Conservation (phyloP, 1,284 basidiomycete species). For the Schizophyllum commune region DNA sequence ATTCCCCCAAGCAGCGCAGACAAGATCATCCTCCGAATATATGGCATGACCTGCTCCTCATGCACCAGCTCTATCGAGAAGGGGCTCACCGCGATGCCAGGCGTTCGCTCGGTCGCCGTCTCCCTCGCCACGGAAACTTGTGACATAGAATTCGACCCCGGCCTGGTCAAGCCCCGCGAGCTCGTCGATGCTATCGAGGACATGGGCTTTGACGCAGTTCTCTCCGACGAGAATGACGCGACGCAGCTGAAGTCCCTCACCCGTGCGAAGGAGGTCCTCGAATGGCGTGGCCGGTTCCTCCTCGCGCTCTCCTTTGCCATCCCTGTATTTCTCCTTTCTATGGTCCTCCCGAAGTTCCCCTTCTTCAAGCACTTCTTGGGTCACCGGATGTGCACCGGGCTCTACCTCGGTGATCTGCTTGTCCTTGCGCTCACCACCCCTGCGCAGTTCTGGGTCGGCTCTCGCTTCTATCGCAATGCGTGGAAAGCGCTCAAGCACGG, state of each 20-base stretch:
- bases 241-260: slow-evolving; percentile 89
- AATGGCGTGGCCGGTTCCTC: slow-evolving; percentile 83
- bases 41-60: slow-evolving; percentile 87
- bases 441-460: slow-evolving; percentile 89
- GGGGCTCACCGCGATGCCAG: slow-evolving; percentile 64
- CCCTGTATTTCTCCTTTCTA: slow-evolving; percentile 89
- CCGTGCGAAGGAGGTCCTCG: slow-evolving; percentile 85
- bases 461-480: slow-evolving; percentile 83
- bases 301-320: slow-evolving; percentile 76
- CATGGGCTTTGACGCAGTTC: slow-evolving; percentile 85
- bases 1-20: slow-evolving; percentile 61
- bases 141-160: slow-evolving; percentile 71
- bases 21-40: slow-evolving; percentile 68
- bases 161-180: slow-evolving; percentile 70
- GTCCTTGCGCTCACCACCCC: slow-evolving; percentile 83
- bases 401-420: slow-evolving; percentile 84
- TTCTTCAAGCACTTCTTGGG: slow-evolving; percentile 45
- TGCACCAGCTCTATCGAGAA: slow-evolving; percentile 77
- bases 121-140: slow-evolving; percentile 71
- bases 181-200: slow-evolving; percentile 85
- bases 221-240: slow-evolving; percentile 75
- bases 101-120: slow-evolving; percentile 67
- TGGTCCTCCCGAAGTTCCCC: slow-evolving; percentile 77
- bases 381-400: slow-evolving; percentile 46
- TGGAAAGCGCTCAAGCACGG: slow-evolving; percentile 89